phyloP scores from a whole-genome alignment of 2,329 filamentous ascomycete genomes.

The Penicillium sp. region DNA sequence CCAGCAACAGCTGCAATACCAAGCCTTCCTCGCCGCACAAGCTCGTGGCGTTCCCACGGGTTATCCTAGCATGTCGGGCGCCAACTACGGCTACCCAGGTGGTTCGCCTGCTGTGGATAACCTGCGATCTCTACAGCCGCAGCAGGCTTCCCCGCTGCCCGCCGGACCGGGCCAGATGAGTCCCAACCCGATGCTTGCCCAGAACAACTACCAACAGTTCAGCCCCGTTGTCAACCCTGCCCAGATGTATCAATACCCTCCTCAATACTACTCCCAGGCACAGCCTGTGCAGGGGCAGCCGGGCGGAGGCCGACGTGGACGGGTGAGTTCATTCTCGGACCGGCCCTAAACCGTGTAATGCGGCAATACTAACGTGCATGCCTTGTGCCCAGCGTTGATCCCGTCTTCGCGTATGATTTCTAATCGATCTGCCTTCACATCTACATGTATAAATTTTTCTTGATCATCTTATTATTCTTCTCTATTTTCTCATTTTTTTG shows the following conservation, averaged over 20 bases:
- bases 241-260: constrained; percentile 54
- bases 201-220: constrained; percentile 47
- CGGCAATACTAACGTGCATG: background rate
- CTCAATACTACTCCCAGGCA: constrained; percentile 49
- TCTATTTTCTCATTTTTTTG: constrained; percentile 25
- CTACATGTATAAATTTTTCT: constrained; percentile 36
- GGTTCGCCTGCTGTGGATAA: constrained; percentile 41
- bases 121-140: constrained; percentile 42
- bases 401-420: constrained; percentile 16
- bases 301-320: constrained; percentile 52
- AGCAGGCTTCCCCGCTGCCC: constrained; percentile 35
- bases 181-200: constrained; percentile 47
- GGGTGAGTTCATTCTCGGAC: constrained; percentile 43
- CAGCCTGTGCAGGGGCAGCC: constrained; percentile 45
- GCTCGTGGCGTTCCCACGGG: constrained; percentile 42
- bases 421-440: constrained; percentile 29
- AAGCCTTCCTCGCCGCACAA: constrained; percentile 52
- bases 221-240: constrained; percentile 44
- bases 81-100: constrained; percentile 44
- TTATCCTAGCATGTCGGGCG: constrained; percentile 46
- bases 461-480: constrained; percentile 20
- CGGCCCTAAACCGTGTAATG: constrained; percentile 5
- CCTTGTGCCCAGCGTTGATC: constrained; percentile 32
- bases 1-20: constrained; percentile 57
- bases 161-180: constrained; percentile 37